Percentiles rank a stretch among this genome's conserved stretches.
These are phyloP conservation scores for Tricholoma flavovirens DNA, from an alignment of 768 basidiomycete genomes.

Conservation along the genomic window DNA sequence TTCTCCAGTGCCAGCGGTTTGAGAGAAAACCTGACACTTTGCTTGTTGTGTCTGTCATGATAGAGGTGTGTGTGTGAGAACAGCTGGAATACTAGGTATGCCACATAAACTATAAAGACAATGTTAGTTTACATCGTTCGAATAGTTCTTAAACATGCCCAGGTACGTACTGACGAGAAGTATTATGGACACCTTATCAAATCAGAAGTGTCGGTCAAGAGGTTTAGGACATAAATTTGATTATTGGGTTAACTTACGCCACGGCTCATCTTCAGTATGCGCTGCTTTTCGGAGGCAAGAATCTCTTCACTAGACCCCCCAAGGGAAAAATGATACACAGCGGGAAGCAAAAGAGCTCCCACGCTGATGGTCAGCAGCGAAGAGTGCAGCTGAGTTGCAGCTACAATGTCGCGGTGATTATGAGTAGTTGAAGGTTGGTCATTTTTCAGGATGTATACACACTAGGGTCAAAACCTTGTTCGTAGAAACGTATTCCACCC, in stretches of 20 bases:
- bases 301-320: constrained; percentile 21
- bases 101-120: constrained; percentile 51
- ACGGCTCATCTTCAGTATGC: constrained; percentile 68
- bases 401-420: constrained; percentile 25
- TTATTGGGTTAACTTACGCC: constrained; percentile 45
- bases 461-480: constrained; percentile 76
- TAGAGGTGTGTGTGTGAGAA: constrained; percentile 76
- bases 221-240: not conserved
- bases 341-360: constrained; percentile 71
- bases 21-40: constrained; percentile 34
- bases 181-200: constrained; percentile 62
- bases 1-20: not conserved
- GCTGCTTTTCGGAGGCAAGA: constrained; percentile 31
- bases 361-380: constrained; percentile 73
- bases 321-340: constrained; percentile 67
- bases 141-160: not conserved
- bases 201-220: not conserved
- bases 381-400: constrained; percentile 68
- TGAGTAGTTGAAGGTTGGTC: too few relatives aligned
- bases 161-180: constrained; percentile 62
- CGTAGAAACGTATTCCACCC: constrained; percentile 68
- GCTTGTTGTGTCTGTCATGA: constrained; percentile 37
- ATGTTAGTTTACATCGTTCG: constrained; percentile 1
- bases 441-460: constrained; percentile 16
- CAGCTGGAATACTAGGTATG: constrained; percentile 73